A percentile compares a stretch with the other conserved stretches of the same genome.
Evolutionary conservation across 2,329 filamentous ascomycete genomes (phyloP).

Genomic region (Colletotrichum nymphaeae): DNA sequence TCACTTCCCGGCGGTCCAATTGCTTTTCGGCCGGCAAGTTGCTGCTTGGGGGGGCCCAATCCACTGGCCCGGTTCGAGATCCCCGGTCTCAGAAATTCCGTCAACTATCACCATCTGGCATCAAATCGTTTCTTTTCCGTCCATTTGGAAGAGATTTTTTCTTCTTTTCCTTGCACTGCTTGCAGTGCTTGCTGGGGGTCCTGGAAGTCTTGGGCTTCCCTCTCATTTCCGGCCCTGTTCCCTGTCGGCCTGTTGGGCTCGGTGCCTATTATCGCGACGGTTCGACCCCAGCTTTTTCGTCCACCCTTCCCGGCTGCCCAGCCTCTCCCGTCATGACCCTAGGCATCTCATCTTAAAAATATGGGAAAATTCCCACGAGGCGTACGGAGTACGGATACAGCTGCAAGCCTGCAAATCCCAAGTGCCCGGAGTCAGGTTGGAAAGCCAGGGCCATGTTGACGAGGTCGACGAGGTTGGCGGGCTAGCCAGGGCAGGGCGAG

Average conservation of each 20-base stretch:
- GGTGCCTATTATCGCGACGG: slow-evolving; percentile 24
- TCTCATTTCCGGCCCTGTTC: slow-evolving; percentile 8
- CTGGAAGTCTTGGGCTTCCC: not conserved
- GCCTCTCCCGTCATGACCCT: slow-evolving; percentile 7
- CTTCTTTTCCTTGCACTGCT: not conserved
- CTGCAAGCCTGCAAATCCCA: slow-evolving; percentile 15
- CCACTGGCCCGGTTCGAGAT: slow-evolving; percentile 18
- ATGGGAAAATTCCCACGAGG: not conserved
- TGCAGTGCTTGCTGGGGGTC: not conserved
- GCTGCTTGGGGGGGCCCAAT: not conserved
- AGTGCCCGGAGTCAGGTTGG: slow-evolving; percentile 27
- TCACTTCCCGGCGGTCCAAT: not conserved
- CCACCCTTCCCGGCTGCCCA: not conserved
- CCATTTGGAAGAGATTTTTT: not conserved
- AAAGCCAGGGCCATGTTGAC: not conserved
- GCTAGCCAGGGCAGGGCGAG: slow-evolving; percentile 4
- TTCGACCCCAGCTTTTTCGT: not conserved
- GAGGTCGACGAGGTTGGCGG: not conserved
- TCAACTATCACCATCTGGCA: not conserved
- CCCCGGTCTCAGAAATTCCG: not conserved
- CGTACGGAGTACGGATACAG: not conserved
- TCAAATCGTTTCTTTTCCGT: not conserved
- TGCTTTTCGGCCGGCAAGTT: not conserved
- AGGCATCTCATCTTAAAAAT: slow-evolving; percentile 30
- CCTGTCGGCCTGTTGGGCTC: slow-evolving; percentile 3